Evolutionary conservation across 768 basidiomycete genomes (phyloP), one percentile per base, ranked within the genome.

Genomic region (Termitomyces sp.): DNA sequence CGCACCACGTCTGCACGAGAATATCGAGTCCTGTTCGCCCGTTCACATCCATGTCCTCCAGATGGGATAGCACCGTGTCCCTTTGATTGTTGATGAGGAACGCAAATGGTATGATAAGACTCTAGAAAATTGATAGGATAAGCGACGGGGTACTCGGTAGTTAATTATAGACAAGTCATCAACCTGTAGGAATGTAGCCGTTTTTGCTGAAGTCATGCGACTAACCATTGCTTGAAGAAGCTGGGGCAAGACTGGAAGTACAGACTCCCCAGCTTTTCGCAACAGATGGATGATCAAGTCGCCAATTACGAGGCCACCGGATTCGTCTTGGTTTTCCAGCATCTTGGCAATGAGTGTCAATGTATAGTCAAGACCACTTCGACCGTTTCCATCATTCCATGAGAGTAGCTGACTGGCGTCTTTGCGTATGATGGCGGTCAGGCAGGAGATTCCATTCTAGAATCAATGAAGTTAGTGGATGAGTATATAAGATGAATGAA

Each of bases 231-330:
- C 93, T 52, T 85, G 84, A 41, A 98, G 73, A 15, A 99, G 78
- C 58, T 93, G 86, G 2, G 94, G 92, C 16, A 98, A 80, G 6
- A 94, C 91, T 1, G 94, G 87, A 0, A 90, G 76, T 18, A 98
- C 81, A 1, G 85, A 75, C 12, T 86, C 83, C 12, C 92, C 92
- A 0, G 91, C 90, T 57, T 83, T 85, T 23, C 96, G 81, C 46
- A 99, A 76, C 23, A 98, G 76, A 63, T 98, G 94, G 60, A 98
- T 91, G 65, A 99, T 90, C 40, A 99, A 77, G 64, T 98, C 96
- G 18, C 97, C 97, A 44, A 98, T 88, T 50, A 90, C 88, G 20
- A 98, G 80, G 10, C 95, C 96, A 38, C 90, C 94, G 0, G 94
- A 89, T 69, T 99, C 97, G 57, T 94, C 90, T 58, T 90, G 84